phyloP scores from a whole-genome alignment of 164 flowering plant species.

The Saururus chinensis region DNA sequence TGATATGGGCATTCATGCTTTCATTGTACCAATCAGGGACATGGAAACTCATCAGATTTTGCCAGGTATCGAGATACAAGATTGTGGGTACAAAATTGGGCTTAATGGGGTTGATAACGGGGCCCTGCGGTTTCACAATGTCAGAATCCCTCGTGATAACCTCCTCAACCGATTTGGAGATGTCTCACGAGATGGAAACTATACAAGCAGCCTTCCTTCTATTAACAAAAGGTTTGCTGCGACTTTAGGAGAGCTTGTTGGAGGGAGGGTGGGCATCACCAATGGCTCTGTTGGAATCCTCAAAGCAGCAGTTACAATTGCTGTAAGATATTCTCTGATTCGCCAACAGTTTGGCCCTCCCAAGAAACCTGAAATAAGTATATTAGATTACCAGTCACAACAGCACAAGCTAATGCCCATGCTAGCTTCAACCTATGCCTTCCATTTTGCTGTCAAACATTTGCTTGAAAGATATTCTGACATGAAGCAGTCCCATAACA shows the following conservation, averaged over 20 bases:
- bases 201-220: conserved; percentile 80
- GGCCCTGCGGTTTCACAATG: conserved; percentile 66
- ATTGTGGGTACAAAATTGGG: conserved; percentile 95
- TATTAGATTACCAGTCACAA: conserved; percentile 93
- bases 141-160: conserved; percentile 92
- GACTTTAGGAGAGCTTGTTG: conserved; percentile 93
- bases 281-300: conserved; percentile 81
- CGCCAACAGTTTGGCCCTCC: conserved; percentile 97
- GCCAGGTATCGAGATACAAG: conserved; percentile 86
- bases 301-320: conserved; percentile 65
- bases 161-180: conserved; percentile 92
- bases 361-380: conserved; percentile 72
- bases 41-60: conserved; percentile 57
- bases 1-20: conserved; percentile 98
- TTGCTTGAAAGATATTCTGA: conserved; percentile 80
- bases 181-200: conserved; percentile 88
- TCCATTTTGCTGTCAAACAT: conserved; percentile 65
- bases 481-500: conserved; percentile 81
- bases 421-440: conserved; percentile 92
- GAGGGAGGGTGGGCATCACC: conserved; percentile 89
- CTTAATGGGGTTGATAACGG: conserved; percentile 98
- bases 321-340: conserved; percentile 77
- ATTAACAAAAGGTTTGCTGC: conserved; percentile 83
- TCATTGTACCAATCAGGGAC: conserved; percentile 93
- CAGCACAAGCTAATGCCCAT: conserved; percentile 99